phyloP scores from a whole-genome alignment of 2,329 filamentous ascomycete genomes.

The Colletotrichum tabaci region DNA sequence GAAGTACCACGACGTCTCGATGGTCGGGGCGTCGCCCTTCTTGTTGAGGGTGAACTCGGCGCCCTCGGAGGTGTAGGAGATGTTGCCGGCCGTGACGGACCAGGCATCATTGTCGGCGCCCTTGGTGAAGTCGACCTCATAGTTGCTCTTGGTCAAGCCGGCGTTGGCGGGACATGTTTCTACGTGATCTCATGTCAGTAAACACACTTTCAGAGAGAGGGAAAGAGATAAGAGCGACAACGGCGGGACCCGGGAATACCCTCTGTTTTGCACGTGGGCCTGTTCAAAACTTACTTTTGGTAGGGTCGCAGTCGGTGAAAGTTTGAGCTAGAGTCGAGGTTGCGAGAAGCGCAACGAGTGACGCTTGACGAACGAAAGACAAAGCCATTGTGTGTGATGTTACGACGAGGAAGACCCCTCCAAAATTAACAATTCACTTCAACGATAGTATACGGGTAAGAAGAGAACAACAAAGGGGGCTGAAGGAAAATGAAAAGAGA shows the following conservation, averaged over 20 bases:
- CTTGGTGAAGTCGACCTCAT: conserved; percentile 75
- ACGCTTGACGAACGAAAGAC: conserved; percentile 41
- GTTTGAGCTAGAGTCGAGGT: conserved; percentile 37
- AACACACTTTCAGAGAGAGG: background rate
- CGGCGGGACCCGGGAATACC: background rate
- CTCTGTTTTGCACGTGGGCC: background rate
- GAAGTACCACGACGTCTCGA: conserved; percentile 82
- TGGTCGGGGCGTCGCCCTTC: conserved; percentile 71
- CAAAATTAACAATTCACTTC: background rate
- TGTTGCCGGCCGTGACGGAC: conserved; percentile 46
- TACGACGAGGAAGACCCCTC: conserved; percentile 13
- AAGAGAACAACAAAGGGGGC: conserved; percentile 4
- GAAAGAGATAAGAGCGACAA: background rate
- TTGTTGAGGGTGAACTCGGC: conserved; percentile 69
- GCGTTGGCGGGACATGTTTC: conserved; percentile 73
- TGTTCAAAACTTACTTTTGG: conserved; percentile 33
- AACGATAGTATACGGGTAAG: conserved; percentile 12
- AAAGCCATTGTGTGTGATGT: conserved; percentile 30
- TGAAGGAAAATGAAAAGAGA: conserved; percentile 13
- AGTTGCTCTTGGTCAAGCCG: conserved; percentile 70
- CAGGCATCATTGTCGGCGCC: conserved; percentile 65
- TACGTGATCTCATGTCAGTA: conserved; percentile 1
- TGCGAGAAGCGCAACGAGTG: conserved; percentile 37
- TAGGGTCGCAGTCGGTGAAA: conserved; percentile 39
- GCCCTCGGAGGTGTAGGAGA: conserved; percentile 49